Evolutionary conservation across 768 basidiomycete genomes (phyloP), one percentile per base, ranked within the genome.

Genomic region (Phlegmacium glaucopus): DNA sequence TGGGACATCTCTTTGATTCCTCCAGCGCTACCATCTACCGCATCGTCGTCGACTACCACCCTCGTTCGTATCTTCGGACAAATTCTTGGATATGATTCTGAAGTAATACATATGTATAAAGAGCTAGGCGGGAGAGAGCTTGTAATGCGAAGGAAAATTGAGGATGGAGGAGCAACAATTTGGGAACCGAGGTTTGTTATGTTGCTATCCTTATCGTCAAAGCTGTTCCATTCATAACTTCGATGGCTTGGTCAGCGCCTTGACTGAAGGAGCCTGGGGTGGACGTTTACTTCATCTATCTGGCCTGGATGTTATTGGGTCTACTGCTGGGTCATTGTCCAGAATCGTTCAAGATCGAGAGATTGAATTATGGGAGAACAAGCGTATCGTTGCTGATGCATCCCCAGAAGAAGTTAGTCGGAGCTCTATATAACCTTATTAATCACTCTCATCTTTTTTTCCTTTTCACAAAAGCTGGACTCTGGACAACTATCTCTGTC

Each of bases 1-100:
- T 83, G 79, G 79, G 82, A 86, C 61, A 78, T 83, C 38, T 83
- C 80, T 1, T 65, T 80, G 48, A 68, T 84, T 8, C 83, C 83
- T 4, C 81, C 82, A 3, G 71, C 72, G 4, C 54, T 72, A 36
- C 76, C 79, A 1, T 80, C 80, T 2, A 82, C 82, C 0, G 78
- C 83, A 0, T 80, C 80, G n/a, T 72, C 74, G 13, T 84, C 79
- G 37, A 82, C 78, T 2, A 76, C 78, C 1, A 76, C 77, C 5
- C 72, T 85, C 22, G 74, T 84, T 15, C 67, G 61, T 46, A 68
- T 74, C 1, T 83, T 86, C 51, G 74, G 74, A 3, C 70, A 76
- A 47, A 50, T 83, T 7, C 67, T 86, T 1, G 83, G 83, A 1
- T 86, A 85, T 57, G 78, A 80, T 10, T 59, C 69, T 0, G 82